These are phyloP conservation scores for Pseudomassariella vexata DNA, from an alignment of 2,329 filamentous ascomycete species.

Conservation along the genomic window DNA sequence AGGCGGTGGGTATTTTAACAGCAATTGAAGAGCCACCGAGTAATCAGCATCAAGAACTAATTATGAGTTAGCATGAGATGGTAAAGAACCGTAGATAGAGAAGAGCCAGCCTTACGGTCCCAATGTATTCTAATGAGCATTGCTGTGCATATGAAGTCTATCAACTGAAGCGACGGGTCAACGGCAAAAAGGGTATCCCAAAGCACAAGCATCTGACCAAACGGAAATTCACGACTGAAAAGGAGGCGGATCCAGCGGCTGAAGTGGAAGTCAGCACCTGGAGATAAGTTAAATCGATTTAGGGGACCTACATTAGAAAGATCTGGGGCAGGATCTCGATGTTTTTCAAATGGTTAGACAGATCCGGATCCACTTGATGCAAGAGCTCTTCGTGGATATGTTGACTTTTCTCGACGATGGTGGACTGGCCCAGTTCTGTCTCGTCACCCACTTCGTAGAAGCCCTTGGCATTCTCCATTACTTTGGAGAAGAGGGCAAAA, in stretches of 20 bases:
- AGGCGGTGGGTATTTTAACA: conserved; percentile 78
- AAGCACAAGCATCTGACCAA: conserved; percentile 73
- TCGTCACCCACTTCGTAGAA: conserved; percentile 73
- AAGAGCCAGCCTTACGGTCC: conserved; percentile 59
- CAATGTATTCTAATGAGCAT: conserved; percentile 92
- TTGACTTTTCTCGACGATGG: conserved; percentile 77
- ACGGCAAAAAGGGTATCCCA: conserved; percentile 92
- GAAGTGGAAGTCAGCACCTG: background rate
- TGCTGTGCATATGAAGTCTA: conserved; percentile 87
- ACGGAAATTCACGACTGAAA: conserved; percentile 89
- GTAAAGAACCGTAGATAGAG: background rate
- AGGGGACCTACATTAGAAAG: conserved; percentile 72
- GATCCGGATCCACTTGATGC: conserved; percentile 72
- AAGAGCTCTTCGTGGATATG: conserved; percentile 82
- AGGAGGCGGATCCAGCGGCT: conserved; percentile 91
- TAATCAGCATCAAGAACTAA: conserved; percentile 82
- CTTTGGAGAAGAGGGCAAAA: conserved; percentile 74
- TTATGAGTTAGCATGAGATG: conserved; percentile 5
- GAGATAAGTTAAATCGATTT: conserved; percentile 4
- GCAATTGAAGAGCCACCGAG: conserved; percentile 71
- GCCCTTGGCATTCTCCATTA: conserved; percentile 82
- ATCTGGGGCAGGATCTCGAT: conserved; percentile 95
- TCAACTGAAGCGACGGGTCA: conserved; percentile 70
- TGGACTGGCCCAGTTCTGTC: conserved; percentile 17
- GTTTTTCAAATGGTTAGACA: conserved; percentile 71